Evolutionary conservation across 2,329 filamentous ascomycete genomes (phyloP), one percentile per base, ranked within the genome.

Genomic region (Trichoderma brevicompactum): DNA sequence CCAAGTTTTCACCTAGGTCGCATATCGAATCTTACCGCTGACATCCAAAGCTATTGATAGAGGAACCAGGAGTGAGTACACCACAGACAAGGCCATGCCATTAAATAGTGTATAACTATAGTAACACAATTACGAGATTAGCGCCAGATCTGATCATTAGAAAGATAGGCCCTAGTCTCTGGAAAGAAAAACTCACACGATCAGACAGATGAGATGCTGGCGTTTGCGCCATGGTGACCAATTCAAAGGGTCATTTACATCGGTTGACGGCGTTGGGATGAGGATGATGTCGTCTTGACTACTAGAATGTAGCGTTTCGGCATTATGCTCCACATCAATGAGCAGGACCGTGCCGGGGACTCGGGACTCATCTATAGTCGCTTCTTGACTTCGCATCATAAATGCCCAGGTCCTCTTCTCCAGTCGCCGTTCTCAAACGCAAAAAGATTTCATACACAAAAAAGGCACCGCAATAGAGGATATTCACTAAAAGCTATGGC

Each of bases 181-280:
- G 23, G 32, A n/a, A 28, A 2, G 7, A 12, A 19, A 15, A n/a
- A 50, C 74, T 68, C 60, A 76, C 76, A 76, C 48, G 40, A 72
- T 72, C 7, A 73, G 69, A 23, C 74, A 76, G n/a, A 72, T 50
- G 17, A 75, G 52, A 5, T 72, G 69, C 12, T 71, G 68, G 0
- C 70, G 28, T 59, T 75, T 76, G 2, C 73, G 70, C 1, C 70
- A 67, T 49, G 68, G 69, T 2, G 68, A 77, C 83, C 83, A 83
- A 66, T 83, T 85, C 40, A 86, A 74, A 2, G 83, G 84, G 66
- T 86, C 84, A 48, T 84, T 81, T 4, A 82, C 80, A 66, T 85
- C 81, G 10, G 74, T 72, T 0, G 80, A 82, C 1, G 83, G 83
- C 0, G 77, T 76, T 1, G 84, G 84, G 8, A 85, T 77, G 10